A percentile compares a stretch with the other conserved stretches of the same genome.
phyloP scores from a whole-genome alignment of 805 yeast species.

The Isabelozyma gotoi region DNA sequence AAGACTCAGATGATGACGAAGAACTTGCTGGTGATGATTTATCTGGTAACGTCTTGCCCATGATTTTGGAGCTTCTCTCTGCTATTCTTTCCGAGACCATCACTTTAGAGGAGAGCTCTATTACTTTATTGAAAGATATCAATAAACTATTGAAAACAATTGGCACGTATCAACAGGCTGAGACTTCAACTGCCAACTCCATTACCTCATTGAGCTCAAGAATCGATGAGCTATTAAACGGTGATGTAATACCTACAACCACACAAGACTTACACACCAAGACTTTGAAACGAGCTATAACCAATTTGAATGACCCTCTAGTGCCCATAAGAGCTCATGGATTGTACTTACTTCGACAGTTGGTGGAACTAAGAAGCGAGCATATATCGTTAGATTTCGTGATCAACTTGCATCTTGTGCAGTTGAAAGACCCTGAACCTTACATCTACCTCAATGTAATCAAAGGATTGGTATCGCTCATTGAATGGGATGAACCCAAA shows the following conservation, averaged over 20 bases:
- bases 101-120: constrained; percentile 28
- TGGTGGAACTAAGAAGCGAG: constrained; percentile 50
- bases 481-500: constrained; percentile 41
- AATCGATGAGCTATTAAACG: constrained; percentile 26
- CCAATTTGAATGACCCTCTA: constrained; percentile 69
- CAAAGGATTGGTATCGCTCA: constrained; percentile 66
- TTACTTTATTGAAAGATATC: constrained; percentile 25
- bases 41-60: constrained; percentile 20
- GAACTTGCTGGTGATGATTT: constrained; percentile 17
- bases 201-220: constrained; percentile 26
- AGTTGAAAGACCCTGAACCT: constrained; percentile 78
- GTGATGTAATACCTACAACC: constrained; percentile 18
- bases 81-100: constrained; percentile 33
- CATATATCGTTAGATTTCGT: constrained; percentile 55
- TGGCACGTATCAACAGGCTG: constrained; percentile 5
- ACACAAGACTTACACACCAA: constrained; percentile 34
- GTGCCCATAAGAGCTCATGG: constrained; percentile 91
- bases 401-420: constrained; percentile 58
- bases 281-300: constrained; percentile 57
- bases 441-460: constrained; percentile 83
- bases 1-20: constrained; percentile 29
- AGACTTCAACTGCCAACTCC: constrained; percentile 9
- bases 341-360: constrained; percentile 56
- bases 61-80: constrained; percentile 34
- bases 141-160: constrained; percentile 13